These are phyloP conservation scores for Paramecium tetraurelia DNA, from an alignment of 73 alveolate genomes.

Conservation along the genomic window DNA sequence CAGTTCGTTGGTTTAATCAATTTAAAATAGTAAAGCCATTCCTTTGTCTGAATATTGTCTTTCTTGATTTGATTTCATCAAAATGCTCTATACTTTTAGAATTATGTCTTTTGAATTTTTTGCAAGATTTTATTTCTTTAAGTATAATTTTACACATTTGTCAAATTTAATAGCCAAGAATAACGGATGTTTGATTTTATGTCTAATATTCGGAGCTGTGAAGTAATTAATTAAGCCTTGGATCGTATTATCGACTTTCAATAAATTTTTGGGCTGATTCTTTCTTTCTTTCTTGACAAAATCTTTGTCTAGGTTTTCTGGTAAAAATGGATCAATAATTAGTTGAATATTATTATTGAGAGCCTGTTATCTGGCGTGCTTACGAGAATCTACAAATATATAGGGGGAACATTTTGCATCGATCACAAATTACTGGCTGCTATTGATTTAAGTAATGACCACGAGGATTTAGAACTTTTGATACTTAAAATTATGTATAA, in stretches of 20 bases:
- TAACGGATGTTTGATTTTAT: constrained; percentile 70
- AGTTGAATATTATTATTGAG: constrained; percentile 15
- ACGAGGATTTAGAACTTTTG: constrained; percentile 53
- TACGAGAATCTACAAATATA: constrained; percentile 68
- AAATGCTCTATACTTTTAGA: not conserved
- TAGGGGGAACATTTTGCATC: constrained; percentile 66
- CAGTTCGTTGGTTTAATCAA: not conserved
- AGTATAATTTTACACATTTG: constrained; percentile 60
- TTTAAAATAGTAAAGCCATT: not conserved
- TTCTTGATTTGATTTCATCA: not conserved
- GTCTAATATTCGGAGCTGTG: constrained; percentile 69
- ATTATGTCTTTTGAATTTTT: not conserved
- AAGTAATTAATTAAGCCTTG: constrained; percentile 65
- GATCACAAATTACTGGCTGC: constrained; percentile 42
- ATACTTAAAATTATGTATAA: not conserved
- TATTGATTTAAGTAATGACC: constrained; percentile 5
- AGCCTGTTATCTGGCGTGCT: constrained; percentile 61
- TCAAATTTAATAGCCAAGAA: constrained; percentile 65
- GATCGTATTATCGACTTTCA: constrained; percentile 43
- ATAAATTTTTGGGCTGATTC: constrained; percentile 11
- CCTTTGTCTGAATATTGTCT: not conserved
- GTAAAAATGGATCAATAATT: constrained; percentile 63
- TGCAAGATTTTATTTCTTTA: not conserved
- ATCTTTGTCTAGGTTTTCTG: constrained; percentile 54
- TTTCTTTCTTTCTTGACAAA: constrained; percentile 48